Evolutionary conservation across 257 asterid genomes (phyloP), one percentile per base, ranked within the genome.

Genomic region (Gentiana straminea): DNA sequence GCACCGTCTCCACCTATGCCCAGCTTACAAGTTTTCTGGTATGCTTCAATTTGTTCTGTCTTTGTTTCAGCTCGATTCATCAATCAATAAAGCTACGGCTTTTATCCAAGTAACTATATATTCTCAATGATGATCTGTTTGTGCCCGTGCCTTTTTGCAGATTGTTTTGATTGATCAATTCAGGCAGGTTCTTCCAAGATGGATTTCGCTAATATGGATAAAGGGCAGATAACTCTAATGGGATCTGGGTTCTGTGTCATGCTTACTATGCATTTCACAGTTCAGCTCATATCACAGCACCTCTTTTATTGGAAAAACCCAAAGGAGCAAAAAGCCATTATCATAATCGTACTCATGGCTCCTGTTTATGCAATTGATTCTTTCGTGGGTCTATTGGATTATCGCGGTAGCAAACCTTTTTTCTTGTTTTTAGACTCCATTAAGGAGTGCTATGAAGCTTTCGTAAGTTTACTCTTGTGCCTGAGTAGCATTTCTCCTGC

Each of bases 221-320:
- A 83, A 38, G 70, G 68, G 68, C 82, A 88, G 70, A 52, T 92
- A 33, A 88, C 95, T 4, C 12, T 77, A 36, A 67, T 79, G 50
- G 90, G 75, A 54, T 73, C 97, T 10, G 94, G 93, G 13, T 67
- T 85, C 35, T 73, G 83, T 35, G 80, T 71, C 46, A 66, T 88
- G 84, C 67, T 81, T 35, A 75, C 81, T 13, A 74, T 88, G 64
- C 98, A 85, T 76, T 85, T 78, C 66, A 82, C 97, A 0, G 68
- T 77, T 46, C 94, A 83, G 74, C 86, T 88, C 52, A 8, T 84
- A 15, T 83, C 95, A 0, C 95, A 88, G 34, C 97, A 92, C 72
- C 55, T 82, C 3, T 85, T 92, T 63, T 85, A 78, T 75, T 92
- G 95, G 97, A 92, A 92, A 71, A 81, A 75, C 43, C 94, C 97